Evolutionary conservation across 2,329 filamentous ascomycete genomes (phyloP), one percentile per base, ranked within the genome.

Genomic region (Exophiala sp.): DNA sequence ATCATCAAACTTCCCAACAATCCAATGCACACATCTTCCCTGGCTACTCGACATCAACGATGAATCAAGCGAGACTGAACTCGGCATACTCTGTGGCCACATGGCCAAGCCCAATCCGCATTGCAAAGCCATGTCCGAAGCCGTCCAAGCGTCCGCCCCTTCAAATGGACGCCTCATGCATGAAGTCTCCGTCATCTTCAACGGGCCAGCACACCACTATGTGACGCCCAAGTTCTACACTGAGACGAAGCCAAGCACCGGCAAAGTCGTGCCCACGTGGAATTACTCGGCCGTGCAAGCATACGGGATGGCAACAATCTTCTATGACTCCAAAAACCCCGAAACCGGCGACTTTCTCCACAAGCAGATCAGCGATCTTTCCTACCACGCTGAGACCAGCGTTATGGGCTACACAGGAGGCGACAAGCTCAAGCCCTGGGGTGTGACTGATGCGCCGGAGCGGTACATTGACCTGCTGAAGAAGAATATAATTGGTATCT

Each of bases 181-280:
- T 33, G 83, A 87, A 52, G 82, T 87, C 1, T 66, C 84, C 29
- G 71, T 88, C 2, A 71, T 87, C 12, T 88, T 88, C 73, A 86
- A 75, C 42, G 75, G 74, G 0, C 72, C 77, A 0, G 66, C 73
- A 1, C 78, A 87, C 35, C 81, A 85, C 68, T 88, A 88, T 61
- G 78, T 88, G 4, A 86, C 85, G 11, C 83, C 85, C 1, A 84
- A 85, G 55, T 87, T 87, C 68, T 88, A 87, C 70, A 74, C 71
- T 9, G 76, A 83, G 59, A 87, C 85, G 1, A 88, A 87, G 65
- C 84, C 83, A 0, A 65, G 63, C 0, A 83, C 78, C 0, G 84
- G 78, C 9, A 88, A 88, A 61, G 84, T 87, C 0, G 85, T 86
- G 4, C 84, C 84, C 0, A 88, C 85, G 0, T 88, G 85, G 85